Evolutionary conservation across 2,329 filamentous ascomycete genomes (phyloP), one percentile per base, ranked within the genome.

Genomic region (Graphilbum sp.): DNA sequence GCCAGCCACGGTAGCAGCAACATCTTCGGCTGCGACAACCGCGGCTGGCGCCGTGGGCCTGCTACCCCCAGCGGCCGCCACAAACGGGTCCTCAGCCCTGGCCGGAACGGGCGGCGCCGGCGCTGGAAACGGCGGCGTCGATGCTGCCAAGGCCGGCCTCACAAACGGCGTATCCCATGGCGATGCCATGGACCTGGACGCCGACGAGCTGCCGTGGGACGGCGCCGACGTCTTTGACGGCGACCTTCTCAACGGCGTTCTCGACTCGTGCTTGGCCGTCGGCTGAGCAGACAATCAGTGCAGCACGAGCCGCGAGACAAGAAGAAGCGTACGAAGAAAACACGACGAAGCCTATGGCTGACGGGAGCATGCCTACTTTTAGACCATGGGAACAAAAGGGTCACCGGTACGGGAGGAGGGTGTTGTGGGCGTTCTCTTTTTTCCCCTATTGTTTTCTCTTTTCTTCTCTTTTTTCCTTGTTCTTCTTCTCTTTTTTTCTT

Each of bases 111-210:
- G n/a, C n/a, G n/a, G n/a, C n/a, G n/a, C n/a, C n/a, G n/a, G n/a
- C n/a, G n/a, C n/a, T n/a, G n/a, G n/a, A n/a, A n/a, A n/a, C n/a
- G n/a, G n/a, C n/a, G n/a, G n/a, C n/a, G n/a, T n/a, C 21, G n/a
- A 4, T 25, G 33, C 5, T n/a, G 30, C 30, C 30, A 17, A 7
- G 5, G 30, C 15, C 30, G 13, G n/a, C 30, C 7, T 18, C 20
- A 19, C 38, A 2, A 35, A 37, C 27, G 29, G 25, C 5, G 17
- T 24, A 6, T 45, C 53, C 11, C 55, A 66, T 38, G 50, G 57
- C 2, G 69, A 75, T 39, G 53, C 61, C n/a, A 76, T 75, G 69
- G 72, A 77, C 9, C 55, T 73, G 33, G 72, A 78, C 49, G 54
- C 53, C 16, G 71, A 77, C 46, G 56, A 57, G 53, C 17, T 60